Percentiles rank a stretch among this genome's conserved stretches.
Evolutionary conservation across 73 alveolate genomes (phyloP).

Genomic region (Tetrahymena elliotti): DNA sequence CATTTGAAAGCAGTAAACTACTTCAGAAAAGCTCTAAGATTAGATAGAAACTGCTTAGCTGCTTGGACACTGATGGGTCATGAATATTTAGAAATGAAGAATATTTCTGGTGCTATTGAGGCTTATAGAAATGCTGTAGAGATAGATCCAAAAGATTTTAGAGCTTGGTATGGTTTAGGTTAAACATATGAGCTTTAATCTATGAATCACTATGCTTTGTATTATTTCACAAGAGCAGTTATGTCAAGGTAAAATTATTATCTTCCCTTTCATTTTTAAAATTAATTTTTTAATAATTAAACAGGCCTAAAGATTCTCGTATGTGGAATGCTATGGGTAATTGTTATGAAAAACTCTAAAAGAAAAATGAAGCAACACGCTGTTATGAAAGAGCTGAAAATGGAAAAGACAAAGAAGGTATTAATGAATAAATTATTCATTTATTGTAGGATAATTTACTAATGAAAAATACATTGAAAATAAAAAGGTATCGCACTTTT

Average conservation of each 20-base stretch:
- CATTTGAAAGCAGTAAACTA: constrained; percentile 92
- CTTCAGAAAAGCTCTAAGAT: constrained; percentile 87
- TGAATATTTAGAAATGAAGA: constrained; percentile 97
- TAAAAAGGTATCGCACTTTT: constrained; percentile 65
- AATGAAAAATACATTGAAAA: not conserved
- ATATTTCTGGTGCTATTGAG: constrained; percentile 94
- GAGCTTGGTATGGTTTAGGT: constrained; percentile 98
- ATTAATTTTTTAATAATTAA: not conserved
- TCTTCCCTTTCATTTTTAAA: no score
- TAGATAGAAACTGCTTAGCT: constrained; percentile 81
- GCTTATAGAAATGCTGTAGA: constrained; percentile 97
- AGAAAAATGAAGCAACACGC: constrained; percentile 85
- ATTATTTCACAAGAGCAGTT: constrained; percentile 92
- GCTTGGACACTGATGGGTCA: constrained; percentile 99
- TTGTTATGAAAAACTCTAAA: constrained; percentile 87
- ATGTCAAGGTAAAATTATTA: constrained; percentile 14
- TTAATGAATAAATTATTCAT: not conserved
- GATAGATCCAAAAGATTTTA: constrained; percentile 90
- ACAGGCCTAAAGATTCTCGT: constrained; percentile 93
- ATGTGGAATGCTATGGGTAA: constrained; percentile 99
- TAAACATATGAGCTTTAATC: constrained; percentile 85
- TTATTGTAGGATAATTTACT: no score
- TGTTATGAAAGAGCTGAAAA: constrained; percentile 94
- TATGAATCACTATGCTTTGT: constrained; percentile 91
- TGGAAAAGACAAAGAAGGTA: constrained; percentile 91